Evolutionary conservation across 331 rosid species (phyloP), one percentile per base, ranked within the genome.

Genomic region (Rhamnella rubrinervis): DNA sequence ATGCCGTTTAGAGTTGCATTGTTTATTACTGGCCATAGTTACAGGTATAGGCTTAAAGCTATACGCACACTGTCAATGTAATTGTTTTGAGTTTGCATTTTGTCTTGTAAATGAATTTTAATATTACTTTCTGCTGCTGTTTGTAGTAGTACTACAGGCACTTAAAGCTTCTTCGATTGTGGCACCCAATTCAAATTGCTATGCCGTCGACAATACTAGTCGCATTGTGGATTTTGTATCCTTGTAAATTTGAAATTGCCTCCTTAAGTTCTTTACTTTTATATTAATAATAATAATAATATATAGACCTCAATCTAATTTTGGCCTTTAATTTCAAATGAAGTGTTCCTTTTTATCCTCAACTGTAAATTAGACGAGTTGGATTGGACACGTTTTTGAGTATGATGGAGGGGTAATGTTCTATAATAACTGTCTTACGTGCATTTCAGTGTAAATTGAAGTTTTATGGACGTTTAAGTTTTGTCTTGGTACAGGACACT

Each of bases 151-250:
- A 65, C 75, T 78, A 12, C 86, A 62, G 70, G 81, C 72, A 38
- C 61, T 74, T 39, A 69, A 78, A 75, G 76, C 78, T 5, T 66
- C 71, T 65, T 85, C 97, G 13, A 59, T 93, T 75, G 74, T 74
- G 40, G 69, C 59, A 39, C 98, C 97, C 55, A 76, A 55, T 79
- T 88, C 97, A 74, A 88, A 80, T 64, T 93, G 98, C 87, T 93
- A 88, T 66, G 86, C 76, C 59, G 72, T 93, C 59, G 80, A 93
- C 38, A 87, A 93, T 68, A 82, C 96, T 35, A 93, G 98, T 81
- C 97, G 78, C 66, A 56, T 93, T 59, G 85, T 91, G 63, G 98
- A 93, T 85, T 93, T 91, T 71, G 98, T 91, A 90, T 90, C 96
- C 96, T 82, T 72, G 14, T 18, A 7, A 23, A 6, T 23, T 57